These are phyloP conservation scores for Amanita pallidorosea DNA, from an alignment of 768 basidiomycete species.

Conservation along the genomic window DNA sequence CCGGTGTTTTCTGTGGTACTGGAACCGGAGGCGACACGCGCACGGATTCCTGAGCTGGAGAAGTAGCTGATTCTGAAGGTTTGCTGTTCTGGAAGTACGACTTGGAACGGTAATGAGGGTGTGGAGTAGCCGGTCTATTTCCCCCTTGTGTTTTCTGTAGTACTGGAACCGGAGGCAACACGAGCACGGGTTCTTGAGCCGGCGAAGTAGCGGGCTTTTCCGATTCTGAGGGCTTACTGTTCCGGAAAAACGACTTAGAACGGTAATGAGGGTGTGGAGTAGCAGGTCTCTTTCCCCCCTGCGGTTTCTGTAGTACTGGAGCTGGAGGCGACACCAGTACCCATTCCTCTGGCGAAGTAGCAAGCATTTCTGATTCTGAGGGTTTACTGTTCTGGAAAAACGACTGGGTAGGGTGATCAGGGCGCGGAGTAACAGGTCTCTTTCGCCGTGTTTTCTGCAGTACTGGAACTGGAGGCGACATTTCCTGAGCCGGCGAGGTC, in stretches of 20 bases:
- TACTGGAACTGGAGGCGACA: not conserved
- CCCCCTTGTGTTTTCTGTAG: not conserved
- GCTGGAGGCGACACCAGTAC: not conserved
- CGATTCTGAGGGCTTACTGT: not conserved
- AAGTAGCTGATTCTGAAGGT: not conserved
- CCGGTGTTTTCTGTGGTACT: not conserved
- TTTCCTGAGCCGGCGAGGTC: not conserved
- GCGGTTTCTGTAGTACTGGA: not conserved
- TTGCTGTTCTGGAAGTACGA: not conserved
- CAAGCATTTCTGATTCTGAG: not conserved
- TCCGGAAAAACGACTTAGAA: not conserved
- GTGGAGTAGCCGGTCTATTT: not conserved
- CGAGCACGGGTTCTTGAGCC: not conserved
- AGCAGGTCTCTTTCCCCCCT: not conserved
- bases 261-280: not conserved
- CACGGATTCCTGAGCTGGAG: not conserved
- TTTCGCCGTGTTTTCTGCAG: not conserved
- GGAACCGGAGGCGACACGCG: not conserved
- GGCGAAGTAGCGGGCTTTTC: not conserved
- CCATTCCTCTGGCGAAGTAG: no score
- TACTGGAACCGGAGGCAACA: not conserved
- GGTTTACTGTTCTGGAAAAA: not conserved
- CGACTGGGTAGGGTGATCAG: not conserved
- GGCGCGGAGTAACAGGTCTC: not conserved
- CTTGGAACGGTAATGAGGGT: not conserved